phyloP scores from a whole-genome alignment of 306 rosid genomes.

The Cicer bijugum region DNA sequence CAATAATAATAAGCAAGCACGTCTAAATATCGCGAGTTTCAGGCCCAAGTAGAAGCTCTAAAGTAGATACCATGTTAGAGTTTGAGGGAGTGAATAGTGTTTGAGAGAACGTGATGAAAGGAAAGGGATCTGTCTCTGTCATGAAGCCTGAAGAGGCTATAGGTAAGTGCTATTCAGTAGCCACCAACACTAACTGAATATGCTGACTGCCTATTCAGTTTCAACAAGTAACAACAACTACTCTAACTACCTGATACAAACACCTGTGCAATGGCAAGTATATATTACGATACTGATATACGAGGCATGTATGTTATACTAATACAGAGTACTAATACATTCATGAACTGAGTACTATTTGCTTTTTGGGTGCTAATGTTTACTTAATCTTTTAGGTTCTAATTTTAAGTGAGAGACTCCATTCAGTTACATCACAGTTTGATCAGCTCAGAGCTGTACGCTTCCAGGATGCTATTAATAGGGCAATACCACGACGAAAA shows the following conservation, averaged over 20 bases:
- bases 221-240: neutral
- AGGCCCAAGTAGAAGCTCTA: neutral
- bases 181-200: neutral
- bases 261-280: slow-evolving; percentile 1
- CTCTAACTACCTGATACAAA: slow-evolving; percentile 16
- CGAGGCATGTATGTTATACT: neutral
- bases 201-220: neutral
- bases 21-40: neutral
- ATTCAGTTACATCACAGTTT: slow-evolving; percentile 80
- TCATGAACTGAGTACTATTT: slow-evolving; percentile 34
- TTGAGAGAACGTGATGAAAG: neutral
- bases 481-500: slow-evolving; percentile 79
- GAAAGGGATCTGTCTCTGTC: neutral
- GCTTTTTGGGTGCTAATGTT: slow-evolving; percentile 29
- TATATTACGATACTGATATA: neutral
- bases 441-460: slow-evolving; percentile 96
- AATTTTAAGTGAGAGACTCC: slow-evolving; percentile 90
- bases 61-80: neutral
- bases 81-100: neutral
- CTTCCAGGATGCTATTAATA: slow-evolving; percentile 83
- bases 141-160: neutral
- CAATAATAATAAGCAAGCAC: neutral
- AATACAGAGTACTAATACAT: slow-evolving; percentile 7
- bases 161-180: neutral
- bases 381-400: slow-evolving; percentile 62